These are phyloP conservation scores for Cladosporium phlei DNA, from an alignment of 2,329 filamentous ascomycete genomes.

Conservation along the genomic window DNA sequence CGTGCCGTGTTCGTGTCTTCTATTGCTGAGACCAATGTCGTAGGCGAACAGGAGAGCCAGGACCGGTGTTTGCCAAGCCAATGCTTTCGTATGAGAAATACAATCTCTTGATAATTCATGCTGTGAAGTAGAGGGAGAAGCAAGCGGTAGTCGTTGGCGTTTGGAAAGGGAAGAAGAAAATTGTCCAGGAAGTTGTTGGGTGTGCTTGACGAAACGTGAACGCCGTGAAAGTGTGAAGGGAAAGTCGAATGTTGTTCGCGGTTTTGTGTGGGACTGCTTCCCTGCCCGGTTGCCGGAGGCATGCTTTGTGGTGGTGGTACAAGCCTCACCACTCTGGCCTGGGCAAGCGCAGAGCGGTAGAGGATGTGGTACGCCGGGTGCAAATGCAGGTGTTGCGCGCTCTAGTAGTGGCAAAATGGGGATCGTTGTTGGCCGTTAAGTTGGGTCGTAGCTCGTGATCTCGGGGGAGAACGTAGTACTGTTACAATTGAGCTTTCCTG, in stretches of 20 bases:
- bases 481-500: constrained; percentile 12
- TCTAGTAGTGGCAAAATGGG: background rate
- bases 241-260: constrained; percentile 7
- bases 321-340: constrained; percentile 7
- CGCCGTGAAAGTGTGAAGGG: background rate
- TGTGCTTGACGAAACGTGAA: background rate
- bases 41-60: too few species aligned
- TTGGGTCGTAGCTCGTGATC: constrained; percentile 12
- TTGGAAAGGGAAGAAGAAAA: background rate
- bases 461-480: constrained; percentile 10
- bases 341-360: background rate
- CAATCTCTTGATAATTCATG: constrained; percentile 9
- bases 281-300: constrained; percentile 1
- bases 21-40: too few species aligned
- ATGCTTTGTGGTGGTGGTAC: constrained; percentile 10
- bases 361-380: constrained; percentile 9
- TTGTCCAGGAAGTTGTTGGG: background rate
- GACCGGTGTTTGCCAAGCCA: background rate
- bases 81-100: background rate
- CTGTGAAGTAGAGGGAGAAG: constrained; percentile 2
- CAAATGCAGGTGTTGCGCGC: constrained; percentile 11
- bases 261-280: constrained; percentile 1
- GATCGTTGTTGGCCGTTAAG: constrained; percentile 13
- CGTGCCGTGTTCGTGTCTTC: background rate
- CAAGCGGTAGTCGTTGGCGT: too few species aligned